A percentile compares a stretch with the other conserved stretches of the same genome.
Evolutionary conservation across 805 yeast species (phyloP).

Genomic region (Zygoascus tannicola): DNA sequence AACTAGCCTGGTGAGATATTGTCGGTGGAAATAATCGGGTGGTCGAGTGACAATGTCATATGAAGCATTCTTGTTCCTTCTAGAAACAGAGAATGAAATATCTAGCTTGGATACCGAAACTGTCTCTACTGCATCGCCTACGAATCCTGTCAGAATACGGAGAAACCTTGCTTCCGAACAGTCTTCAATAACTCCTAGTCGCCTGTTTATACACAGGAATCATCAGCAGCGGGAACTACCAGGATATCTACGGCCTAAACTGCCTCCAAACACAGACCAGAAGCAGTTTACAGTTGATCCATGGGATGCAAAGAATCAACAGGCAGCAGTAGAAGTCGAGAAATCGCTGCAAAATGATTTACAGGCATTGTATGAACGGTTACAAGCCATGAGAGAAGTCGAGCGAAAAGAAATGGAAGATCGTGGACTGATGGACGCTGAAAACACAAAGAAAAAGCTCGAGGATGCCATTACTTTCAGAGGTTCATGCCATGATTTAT

Average conservation of each 20-base stretch:
- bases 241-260: background rate
- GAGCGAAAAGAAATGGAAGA: conserved; percentile 76
- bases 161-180: background rate
- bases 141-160: background rate
- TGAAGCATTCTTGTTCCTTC: background rate
- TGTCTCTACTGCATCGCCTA: background rate
- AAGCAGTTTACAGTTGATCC: conserved; percentile 22
- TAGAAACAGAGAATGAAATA: background rate
- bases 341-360: conserved; percentile 45
- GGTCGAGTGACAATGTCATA: no score
- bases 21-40: no score
- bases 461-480: conserved; percentile 79
- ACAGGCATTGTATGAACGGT: conserved; percentile 62
- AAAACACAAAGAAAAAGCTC: conserved; percentile 70
- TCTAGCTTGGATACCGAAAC: background rate
- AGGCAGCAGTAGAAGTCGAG: conserved; percentile 40
- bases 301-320: conserved; percentile 77
- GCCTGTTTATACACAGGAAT: background rate
- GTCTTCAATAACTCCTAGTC: background rate
- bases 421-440: conserved; percentile 77
- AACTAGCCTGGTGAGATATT: no score
- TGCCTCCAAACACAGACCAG: background rate
- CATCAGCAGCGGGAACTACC: background rate
- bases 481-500: conserved; percentile 90
- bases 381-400: conserved; percentile 60